Conservation (phyloP, 805 yeast genomes). For the Ogataea glucozyma region DNA sequence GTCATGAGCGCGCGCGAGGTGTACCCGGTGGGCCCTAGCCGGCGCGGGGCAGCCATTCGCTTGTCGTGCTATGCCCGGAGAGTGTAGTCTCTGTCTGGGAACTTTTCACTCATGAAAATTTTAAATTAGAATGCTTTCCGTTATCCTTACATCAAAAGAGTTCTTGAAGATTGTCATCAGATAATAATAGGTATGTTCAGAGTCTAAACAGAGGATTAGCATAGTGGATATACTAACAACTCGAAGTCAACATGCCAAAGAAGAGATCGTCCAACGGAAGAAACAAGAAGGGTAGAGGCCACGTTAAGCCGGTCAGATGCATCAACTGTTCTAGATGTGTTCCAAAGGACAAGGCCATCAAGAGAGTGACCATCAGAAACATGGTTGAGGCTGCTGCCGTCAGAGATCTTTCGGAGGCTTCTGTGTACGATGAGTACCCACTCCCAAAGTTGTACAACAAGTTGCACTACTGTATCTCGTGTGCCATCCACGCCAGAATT, state of each 20-base stretch:
- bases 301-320: conserved; percentile 99
- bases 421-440: conserved; percentile 98
- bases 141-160: conserved; percentile 2
- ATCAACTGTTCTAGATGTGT: conserved; percentile 99
- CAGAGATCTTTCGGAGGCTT: conserved; percentile 99
- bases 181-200: conserved; percentile 5
- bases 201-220: not conserved
- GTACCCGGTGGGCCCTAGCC: too few species aligned
- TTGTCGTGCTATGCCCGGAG: too few species aligned
- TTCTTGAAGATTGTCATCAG: conserved; percentile 5
- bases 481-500: conserved; percentile 99
- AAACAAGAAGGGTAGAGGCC: conserved; percentile 99
- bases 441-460: conserved; percentile 99
- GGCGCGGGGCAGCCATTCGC: too few species aligned
- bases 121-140: conserved; percentile 3
- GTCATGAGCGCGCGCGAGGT: too few species aligned
- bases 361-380: conserved; percentile 99
- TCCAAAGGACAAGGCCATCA: conserved; percentile 99
- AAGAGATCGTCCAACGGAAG: conserved; percentile 99
- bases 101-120: conserved; percentile 8
- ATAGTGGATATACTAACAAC: conserved; percentile 8
- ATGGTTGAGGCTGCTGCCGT: conserved; percentile 99
- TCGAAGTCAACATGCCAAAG: conserved; percentile 83
- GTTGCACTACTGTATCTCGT: conserved; percentile 99
- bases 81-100: not conserved